Evolutionary conservation across 2,329 filamentous ascomycete genomes (phyloP), one percentile per base, ranked within the genome.

Genomic region (Sclerotinia spermophila): DNA sequence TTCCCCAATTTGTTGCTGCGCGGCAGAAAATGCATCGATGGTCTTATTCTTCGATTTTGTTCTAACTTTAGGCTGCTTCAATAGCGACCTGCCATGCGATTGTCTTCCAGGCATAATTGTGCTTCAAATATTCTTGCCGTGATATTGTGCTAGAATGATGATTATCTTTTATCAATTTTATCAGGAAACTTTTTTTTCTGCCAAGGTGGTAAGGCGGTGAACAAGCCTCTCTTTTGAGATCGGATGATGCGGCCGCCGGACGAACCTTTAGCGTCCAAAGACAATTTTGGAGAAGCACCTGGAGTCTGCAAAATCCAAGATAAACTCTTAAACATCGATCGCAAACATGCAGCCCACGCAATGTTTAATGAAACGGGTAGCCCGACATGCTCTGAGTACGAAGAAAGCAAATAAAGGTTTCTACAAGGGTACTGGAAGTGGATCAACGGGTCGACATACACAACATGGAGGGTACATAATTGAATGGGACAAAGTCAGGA

Each of bases 381-480:
- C 90, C 81, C 93, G 95, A 79, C 84, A 94, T 71, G 86, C 87
- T 68, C 87, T 99, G 78, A 97, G 93, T 19, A 97, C 95, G 76
- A 99, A 99, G 83, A 90, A 96, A 82, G 90, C 95, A 80, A 92
- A 91, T 81, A 93, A 93, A 79, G 95, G 94, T 76, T 99, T 90
- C 88, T 99, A 99, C 89, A 98, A 98, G 86, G 96, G 96, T 80
- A 97, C 92, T 77, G 87, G 94, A 61, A 91, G 93, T 0, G 96
- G 96, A 2, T 89, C 92, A 56, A 94, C 96, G 89, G 96, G 96
- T 81, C 83, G 85, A 21, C 93, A 96, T 82, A 94, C 92, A 69
- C 92, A 92, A 80, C 88, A 89, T 79, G 96, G 95, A 81, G 90
- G 90, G 66, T 99, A 96, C 81, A 81, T 89, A 61, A 90, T 98